Conservation (phyloP, 768 basidiomycete species). For the Podaxis sp. region DNA sequence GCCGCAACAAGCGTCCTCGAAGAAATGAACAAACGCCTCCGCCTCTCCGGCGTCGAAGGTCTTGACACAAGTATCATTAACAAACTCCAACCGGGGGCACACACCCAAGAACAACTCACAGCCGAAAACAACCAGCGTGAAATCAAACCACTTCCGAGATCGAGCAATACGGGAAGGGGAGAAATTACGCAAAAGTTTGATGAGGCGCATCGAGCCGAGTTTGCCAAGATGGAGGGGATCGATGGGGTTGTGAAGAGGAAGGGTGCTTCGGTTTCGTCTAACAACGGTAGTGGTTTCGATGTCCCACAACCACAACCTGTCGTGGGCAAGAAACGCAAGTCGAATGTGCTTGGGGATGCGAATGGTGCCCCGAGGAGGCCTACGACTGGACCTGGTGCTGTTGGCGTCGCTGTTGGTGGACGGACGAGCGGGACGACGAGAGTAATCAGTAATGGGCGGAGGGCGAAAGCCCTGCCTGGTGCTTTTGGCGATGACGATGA, state of each 20-base stretch:
- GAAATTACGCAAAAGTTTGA: slow-evolving; percentile 49
- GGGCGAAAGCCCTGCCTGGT: slow-evolving; percentile 51
- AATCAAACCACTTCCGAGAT: slow-evolving; percentile 31
- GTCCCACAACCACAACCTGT: slow-evolving; percentile 19
- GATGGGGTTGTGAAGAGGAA: slow-evolving; percentile 38
- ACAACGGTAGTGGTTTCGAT: not conserved
- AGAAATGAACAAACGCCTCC: slow-evolving; percentile 79
- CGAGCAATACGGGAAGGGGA: slow-evolving; percentile 17
- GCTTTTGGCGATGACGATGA: slow-evolving; percentile 58
- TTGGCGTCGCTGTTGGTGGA: slow-evolving; percentile 25
- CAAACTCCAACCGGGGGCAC: slow-evolving; percentile 34
- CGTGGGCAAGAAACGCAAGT: slow-evolving; percentile 48
- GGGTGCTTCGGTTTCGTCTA: not conserved
- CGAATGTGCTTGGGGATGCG: slow-evolving; percentile 44
- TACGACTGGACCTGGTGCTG: slow-evolving; percentile 23
- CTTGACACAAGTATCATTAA: slow-evolving; percentile 47
- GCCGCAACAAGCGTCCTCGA: slow-evolving; percentile 73
- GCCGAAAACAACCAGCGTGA: slow-evolving; percentile 20
- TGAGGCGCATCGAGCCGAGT: slow-evolving; percentile 61
- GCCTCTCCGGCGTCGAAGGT: slow-evolving; percentile 51
- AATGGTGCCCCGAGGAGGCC: not conserved
- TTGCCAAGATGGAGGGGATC: slow-evolving; percentile 80
- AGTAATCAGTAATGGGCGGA: slow-evolving; percentile 48
- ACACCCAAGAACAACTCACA: slow-evolving; percentile 18
- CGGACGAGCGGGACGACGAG: slow-evolving; percentile 37